These are phyloP conservation scores for Hsuehochloa calcarea DNA, from an alignment of 176 grass and related monocot genomes.

Conservation along the genomic window DNA sequence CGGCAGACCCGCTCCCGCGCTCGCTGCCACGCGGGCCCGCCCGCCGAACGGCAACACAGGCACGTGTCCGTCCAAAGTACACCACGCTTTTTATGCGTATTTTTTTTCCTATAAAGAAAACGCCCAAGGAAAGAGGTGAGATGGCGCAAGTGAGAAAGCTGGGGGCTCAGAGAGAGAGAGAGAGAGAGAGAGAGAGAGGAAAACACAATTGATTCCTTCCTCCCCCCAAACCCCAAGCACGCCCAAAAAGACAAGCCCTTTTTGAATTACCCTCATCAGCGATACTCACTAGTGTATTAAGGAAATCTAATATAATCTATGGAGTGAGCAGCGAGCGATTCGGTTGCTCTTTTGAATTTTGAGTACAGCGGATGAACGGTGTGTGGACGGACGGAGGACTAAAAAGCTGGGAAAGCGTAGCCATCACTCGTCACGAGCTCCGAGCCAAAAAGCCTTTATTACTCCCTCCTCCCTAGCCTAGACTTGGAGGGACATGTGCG, in stretches of 20 bases:
- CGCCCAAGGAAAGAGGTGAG: not conserved
- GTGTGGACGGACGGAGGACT: not conserved
- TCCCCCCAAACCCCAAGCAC: slow-evolving; percentile 15
- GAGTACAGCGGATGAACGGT: not conserved
- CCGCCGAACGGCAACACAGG: not conserved
- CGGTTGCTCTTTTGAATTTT: slow-evolving; percentile 10
- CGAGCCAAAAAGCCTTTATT: slow-evolving; percentile 38
- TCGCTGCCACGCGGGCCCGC: not conserved
- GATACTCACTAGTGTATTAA: not conserved
- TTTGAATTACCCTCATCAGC: not conserved
- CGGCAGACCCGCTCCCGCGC: not conserved
- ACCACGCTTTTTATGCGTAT: not conserved
- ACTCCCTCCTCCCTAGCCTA: not conserved
- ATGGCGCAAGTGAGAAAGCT: slow-evolving; percentile 15
- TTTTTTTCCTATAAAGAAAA: not conserved
- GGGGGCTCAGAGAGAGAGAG: not conserved
- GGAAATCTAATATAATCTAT: not conserved
- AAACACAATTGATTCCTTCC: slow-evolving; percentile 41
- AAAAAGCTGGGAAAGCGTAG: slow-evolving; percentile 34
- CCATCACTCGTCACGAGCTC: slow-evolving; percentile 40
- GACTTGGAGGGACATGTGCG: not conserved
- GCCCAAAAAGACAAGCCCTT: slow-evolving; percentile 52
- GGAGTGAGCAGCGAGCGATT: not conserved
- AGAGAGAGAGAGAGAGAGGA: too few species aligned
- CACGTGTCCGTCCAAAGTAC: slow-evolving; percentile 15